Evolutionary conservation across 73 alveolate species (phyloP).

Genomic region (Effrenium voratum): DNA sequence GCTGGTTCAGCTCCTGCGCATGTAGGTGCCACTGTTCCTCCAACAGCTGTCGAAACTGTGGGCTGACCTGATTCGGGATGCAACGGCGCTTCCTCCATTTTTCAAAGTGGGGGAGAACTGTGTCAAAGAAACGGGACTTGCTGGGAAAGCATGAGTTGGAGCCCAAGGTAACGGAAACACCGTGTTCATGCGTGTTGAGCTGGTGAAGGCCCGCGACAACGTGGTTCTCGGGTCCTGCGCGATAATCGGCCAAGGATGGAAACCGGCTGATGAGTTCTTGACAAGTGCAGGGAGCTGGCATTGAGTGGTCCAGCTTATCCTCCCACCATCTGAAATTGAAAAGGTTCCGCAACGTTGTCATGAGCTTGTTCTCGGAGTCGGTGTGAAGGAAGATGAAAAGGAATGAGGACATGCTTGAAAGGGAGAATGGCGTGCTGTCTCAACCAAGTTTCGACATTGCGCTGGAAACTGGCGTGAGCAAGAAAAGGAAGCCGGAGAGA

Average conservation of each 20-base stretch:
- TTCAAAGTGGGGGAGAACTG: too few species aligned
- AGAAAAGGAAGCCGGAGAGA: neutral
- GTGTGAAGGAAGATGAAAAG: neutral
- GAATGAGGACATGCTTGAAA: neutral
- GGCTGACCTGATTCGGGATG: neutral
- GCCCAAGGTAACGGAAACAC: too few species aligned
- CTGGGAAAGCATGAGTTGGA: too few species aligned
- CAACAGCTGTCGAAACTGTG: neutral
- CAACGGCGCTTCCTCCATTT: neutral
- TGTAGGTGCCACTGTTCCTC: too few species aligned
- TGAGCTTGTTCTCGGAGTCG: neutral
- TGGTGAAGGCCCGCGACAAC: neutral
- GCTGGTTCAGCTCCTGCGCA: too few species aligned
- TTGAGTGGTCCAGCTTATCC: neutral
- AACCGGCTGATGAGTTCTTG: neutral
- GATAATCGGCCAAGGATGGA: neutral
- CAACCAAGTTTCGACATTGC: neutral
- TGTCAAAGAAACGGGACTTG: too few species aligned
- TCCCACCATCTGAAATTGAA: neutral
- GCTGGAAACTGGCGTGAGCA: neutral
- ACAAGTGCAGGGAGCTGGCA: neutral
- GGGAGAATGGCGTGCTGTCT: neutral
- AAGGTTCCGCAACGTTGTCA: neutral
- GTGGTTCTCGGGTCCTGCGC: too few species aligned
- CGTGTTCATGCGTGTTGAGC: too few species aligned